These are phyloP conservation scores for Aphanomyces euteiches DNA, from an alignment of 352 stramenopile species.

Conservation along the genomic window DNA sequence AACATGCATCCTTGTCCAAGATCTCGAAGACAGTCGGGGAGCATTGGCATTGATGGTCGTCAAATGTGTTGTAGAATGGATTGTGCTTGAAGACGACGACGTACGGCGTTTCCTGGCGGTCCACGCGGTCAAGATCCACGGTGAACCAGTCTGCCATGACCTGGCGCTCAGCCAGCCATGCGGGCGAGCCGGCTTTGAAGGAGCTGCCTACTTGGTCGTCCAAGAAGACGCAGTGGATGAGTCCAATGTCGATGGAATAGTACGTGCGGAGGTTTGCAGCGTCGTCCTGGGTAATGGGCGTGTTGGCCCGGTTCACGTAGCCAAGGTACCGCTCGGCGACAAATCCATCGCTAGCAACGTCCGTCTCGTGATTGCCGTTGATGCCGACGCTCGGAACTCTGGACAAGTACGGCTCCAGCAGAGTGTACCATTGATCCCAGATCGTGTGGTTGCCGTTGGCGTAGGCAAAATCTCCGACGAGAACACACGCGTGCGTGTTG, in stretches of 20 bases:
- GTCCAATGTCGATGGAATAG: conserved; percentile 54
- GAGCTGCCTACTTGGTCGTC: conserved; percentile 55
- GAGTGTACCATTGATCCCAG: conserved; percentile 66
- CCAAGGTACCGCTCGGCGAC: conserved; percentile 42
- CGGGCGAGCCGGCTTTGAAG: conserved; percentile 39
- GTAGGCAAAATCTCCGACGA: conserved; percentile 63
- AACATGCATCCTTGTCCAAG: too few species aligned
- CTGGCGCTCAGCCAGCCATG: conserved; percentile 35
- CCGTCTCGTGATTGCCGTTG: conserved; percentile 70
- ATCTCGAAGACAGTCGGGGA: too few species aligned
- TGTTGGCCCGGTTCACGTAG: conserved; percentile 51
- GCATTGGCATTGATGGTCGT: too few species aligned
- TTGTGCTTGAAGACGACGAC: too few species aligned
- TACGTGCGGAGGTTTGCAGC: conserved; percentile 42
- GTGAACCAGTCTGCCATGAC: too few species aligned
- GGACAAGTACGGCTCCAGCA: conserved; percentile 49
- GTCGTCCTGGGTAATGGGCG: conserved; percentile 44
- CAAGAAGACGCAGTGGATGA: conserved; percentile 52
- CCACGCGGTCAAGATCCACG: too few species aligned
- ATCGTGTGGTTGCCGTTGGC: conserved; percentile 55
- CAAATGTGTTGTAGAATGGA: too few species aligned
- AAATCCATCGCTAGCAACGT: conserved; percentile 38
- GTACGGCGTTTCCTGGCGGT: too few species aligned
- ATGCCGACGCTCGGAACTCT: conserved; percentile 46
- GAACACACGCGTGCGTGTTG: conserved; percentile 44